A percentile compares a stretch with the other conserved stretches of the same genome.
Conservation (phyloP, 192 early-diverging fungal genomes). For the Allomyces macrogynus region DNA sequence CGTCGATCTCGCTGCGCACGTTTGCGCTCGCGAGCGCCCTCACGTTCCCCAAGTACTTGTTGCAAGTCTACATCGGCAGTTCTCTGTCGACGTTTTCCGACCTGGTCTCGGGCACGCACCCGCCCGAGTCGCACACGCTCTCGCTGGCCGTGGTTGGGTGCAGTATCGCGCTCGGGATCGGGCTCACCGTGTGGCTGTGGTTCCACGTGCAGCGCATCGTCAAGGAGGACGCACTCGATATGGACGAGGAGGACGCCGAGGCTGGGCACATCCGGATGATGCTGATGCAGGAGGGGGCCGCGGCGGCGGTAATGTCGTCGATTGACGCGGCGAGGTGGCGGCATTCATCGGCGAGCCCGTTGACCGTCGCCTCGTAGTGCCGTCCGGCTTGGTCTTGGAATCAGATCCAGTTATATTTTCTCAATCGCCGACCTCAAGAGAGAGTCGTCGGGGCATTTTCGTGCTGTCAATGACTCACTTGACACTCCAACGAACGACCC, state of each 20-base stretch:
- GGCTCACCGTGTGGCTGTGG: conserved; percentile 1
- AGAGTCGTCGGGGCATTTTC: too few relatives aligned
- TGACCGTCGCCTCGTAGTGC: too few relatives aligned
- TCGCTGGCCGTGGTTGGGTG: background rate
- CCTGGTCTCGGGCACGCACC: background rate
- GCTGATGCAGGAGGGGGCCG: too few relatives aligned
- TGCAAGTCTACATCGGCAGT: background rate
- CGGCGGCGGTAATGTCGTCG: too few relatives aligned
- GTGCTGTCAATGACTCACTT: too few relatives aligned
- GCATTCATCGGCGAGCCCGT: too few relatives aligned
- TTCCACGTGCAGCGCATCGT: background rate
- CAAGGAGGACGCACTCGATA: background rate
- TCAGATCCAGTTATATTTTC: too few relatives aligned
- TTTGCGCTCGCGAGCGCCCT: background rate
- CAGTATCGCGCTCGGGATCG: background rate
- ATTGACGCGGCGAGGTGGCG: too few relatives aligned
- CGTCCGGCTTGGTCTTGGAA: too few relatives aligned
- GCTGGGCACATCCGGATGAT: background rate
- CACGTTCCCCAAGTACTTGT: background rate
- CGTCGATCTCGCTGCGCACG: background rate
- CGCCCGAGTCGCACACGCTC: background rate
- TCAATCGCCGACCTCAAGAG: too few relatives aligned
- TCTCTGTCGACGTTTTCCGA: background rate
- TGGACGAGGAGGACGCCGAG: background rate
- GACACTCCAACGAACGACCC: too few relatives aligned